A percentile compares a stretch with the other conserved stretches of the same genome.
phyloP scores from a whole-genome alignment of 2,329 filamentous ascomycete species.

The Botrytis pseudocinerea region DNA sequence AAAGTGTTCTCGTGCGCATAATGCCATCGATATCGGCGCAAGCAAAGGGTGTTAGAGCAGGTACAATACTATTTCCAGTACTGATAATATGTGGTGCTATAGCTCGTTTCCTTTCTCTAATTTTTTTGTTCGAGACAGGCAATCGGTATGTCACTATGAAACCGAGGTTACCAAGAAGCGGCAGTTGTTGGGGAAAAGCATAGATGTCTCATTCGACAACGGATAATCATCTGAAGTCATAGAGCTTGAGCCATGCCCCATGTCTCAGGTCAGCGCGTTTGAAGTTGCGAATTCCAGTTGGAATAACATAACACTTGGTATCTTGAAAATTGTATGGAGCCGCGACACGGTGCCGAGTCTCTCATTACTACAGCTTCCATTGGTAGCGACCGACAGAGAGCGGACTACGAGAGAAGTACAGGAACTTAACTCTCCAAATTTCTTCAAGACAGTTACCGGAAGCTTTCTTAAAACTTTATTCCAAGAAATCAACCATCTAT shows the following conservation, averaged over 20 bases:
- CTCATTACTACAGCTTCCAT: constrained; percentile 28
- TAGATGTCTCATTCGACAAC: constrained; percentile 25
- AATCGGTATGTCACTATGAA: constrained; percentile 57
- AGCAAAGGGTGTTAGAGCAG: constrained; percentile 42
- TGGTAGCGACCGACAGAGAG: constrained; percentile 40
- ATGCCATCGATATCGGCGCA: constrained; percentile 53
- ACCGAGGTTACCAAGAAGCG: constrained; percentile 39
- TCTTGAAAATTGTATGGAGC: constrained; percentile 56
- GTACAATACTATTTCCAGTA: background rate
- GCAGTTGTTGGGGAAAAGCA: constrained; percentile 34
- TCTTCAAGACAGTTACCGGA: constrained; percentile 55
- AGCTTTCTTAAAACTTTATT: constrained; percentile 57
- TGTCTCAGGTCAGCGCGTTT: constrained; percentile 42
- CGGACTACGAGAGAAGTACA: constrained; percentile 56
- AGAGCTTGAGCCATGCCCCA: constrained; percentile 33
- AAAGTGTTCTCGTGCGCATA: constrained; percentile 1
- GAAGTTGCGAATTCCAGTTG: constrained; percentile 53
- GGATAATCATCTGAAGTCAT: constrained; percentile 26
- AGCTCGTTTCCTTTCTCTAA: constrained; percentile 60
- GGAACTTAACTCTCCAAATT: constrained; percentile 57
- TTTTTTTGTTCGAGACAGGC: constrained; percentile 57
- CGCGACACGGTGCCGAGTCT: constrained; percentile 36
- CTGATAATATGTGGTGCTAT: constrained; percentile 51
- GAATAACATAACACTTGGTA: constrained; percentile 53
- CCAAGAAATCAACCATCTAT: constrained; percentile 58